A percentile compares a stretch with the other conserved stretches of the same genome.
Conservation (phyloP, 2,329 filamentous ascomycete species). For the Botrytis cinerea region DNA sequence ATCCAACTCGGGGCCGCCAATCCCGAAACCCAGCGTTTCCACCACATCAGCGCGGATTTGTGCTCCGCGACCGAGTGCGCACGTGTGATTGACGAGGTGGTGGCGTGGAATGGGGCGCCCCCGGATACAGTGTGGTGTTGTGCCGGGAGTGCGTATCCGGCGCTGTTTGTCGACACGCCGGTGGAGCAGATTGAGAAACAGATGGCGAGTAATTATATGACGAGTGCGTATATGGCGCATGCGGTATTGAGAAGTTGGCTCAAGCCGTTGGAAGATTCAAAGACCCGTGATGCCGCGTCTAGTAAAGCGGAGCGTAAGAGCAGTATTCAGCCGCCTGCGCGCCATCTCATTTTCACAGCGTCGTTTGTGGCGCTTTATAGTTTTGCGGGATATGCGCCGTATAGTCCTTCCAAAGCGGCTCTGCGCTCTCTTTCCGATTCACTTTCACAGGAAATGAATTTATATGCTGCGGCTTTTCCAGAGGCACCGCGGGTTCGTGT, state of each 20-base stretch:
- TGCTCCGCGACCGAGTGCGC: neutral
- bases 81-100: slow-evolving; percentile 65
- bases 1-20: slow-evolving; percentile 1
- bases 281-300: neutral
- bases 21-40: neutral
- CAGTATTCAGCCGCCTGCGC: slow-evolving; percentile 31
- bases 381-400: slow-evolving; percentile 77
- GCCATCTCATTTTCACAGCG: slow-evolving; percentile 83
- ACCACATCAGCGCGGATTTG: slow-evolving; percentile 18
- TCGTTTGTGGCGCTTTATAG: slow-evolving; percentile 73
- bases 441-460: slow-evolving; percentile 75
- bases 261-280: slow-evolving; percentile 42
- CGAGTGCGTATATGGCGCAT: slow-evolving; percentile 79
- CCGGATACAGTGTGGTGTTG: slow-evolving; percentile 89
- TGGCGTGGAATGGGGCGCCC: slow-evolving; percentile 72
- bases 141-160: slow-evolving; percentile 71
- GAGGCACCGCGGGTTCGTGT: slow-evolving; percentile 30
- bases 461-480: slow-evolving; percentile 80
- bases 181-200: slow-evolving; percentile 67
- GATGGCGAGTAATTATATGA: slow-evolving; percentile 91
- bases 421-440: slow-evolving; percentile 79
- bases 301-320: neutral
- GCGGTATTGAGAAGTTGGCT: slow-evolving; percentile 77
- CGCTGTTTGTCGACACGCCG: slow-evolving; percentile 73
- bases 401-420: slow-evolving; percentile 80